Evolutionary conservation across 192 early-diverging fungal genomes (phyloP), one percentile per base, ranked within the genome.

Genomic region (Spinellus fusiger): DNA sequence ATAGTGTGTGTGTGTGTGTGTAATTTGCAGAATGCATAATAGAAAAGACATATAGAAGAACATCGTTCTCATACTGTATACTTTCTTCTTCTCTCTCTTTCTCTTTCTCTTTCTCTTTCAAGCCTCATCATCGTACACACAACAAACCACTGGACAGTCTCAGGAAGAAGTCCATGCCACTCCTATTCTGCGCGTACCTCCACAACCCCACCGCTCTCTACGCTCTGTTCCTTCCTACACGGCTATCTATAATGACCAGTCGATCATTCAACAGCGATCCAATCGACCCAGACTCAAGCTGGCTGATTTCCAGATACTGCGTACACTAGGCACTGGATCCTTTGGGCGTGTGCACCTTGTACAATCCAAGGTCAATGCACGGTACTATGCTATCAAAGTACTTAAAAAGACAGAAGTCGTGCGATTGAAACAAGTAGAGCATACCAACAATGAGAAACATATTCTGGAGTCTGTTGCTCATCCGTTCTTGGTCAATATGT

Each of bases 271-370:
- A 37, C 59, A 69, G 32, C 62, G 72, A 6, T 62, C 64, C 8
- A 54, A 76, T 47, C 65, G 79, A 47, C 72, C 77, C 49, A 77
- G 79, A 59, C 71, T 88, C 35, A 78, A 76, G 64, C 80, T 99
- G 40, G 74, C 79, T 32, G 93, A 96, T 65, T 92, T 98, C 59
- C 77, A 86, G 51, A 78, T 98, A 54, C 81, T 89, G 60, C 87
- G 91, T 35, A 99, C 97, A 12, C 73, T 99, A 16, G 97, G 97
- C 5, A 99, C 97, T 0, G 97, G 97, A 13, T 96, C 93, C 2
- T 98, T 99, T 78, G 97, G 97, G 31, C 88, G 97, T 22, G 97
- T 99, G 34, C 97, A 98, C 76, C 74, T 99, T 29, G 92, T 94
- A 23, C 87, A 88, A 65, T 85, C 90, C 27, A 83, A 84, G 62